Evolutionary conservation across 495 filamentous ascomycete genomes (phyloP), one percentile per base, ranked within the genome.

Genomic region (Chaetomium cochliodes): DNA sequence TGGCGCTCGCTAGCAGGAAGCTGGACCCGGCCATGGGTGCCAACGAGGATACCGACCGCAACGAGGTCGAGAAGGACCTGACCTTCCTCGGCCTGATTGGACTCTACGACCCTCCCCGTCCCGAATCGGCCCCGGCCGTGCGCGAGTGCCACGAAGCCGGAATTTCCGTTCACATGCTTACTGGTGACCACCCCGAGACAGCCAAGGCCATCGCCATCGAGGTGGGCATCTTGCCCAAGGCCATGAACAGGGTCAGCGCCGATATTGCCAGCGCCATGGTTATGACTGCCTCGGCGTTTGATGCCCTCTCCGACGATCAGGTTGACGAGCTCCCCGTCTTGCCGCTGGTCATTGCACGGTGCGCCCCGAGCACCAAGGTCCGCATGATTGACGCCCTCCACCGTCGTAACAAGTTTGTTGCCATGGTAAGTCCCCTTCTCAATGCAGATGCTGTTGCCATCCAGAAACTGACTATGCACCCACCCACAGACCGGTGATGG

Each of bases 101-200:
- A 1, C 82, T 92, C 44, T 89, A 90, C 64, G 89, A 91, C 72
- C 89, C 89, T 16, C 88, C 88, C 5, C 86, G 89, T 0, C 80
- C 84, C 8, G 89, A 89, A 67, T 88, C 87, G 4, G 84, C 81
- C 20, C 82, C 80, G 6, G 84, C 90, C 3, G 84, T 93, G n/a
- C 74, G 78, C 12, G 81, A 85, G 67, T 92, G 89, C 73, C 82
- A 86, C 50, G 75, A 80, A 46, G 90, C 90, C 25, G 90, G 90
- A 28, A 90, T 93, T 49, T 80, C 81, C 51, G 88, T 92, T 3
- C 88, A 91, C 73, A 93, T 93, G 90, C 77, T 92, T 8, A 93
- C 90, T n/a, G 90, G 88, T 15, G 90, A 93, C 70, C 89, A 92
- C 58, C 85, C 86, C 0, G 85, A 84, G 33, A 93, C 90, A 6